A percentile compares a stretch with the other conserved stretches of the same genome.
These are phyloP conservation scores for Thielaviopsis ethacetica DNA, from an alignment of 2,329 filamentous ascomycete species.

Conservation along the genomic window DNA sequence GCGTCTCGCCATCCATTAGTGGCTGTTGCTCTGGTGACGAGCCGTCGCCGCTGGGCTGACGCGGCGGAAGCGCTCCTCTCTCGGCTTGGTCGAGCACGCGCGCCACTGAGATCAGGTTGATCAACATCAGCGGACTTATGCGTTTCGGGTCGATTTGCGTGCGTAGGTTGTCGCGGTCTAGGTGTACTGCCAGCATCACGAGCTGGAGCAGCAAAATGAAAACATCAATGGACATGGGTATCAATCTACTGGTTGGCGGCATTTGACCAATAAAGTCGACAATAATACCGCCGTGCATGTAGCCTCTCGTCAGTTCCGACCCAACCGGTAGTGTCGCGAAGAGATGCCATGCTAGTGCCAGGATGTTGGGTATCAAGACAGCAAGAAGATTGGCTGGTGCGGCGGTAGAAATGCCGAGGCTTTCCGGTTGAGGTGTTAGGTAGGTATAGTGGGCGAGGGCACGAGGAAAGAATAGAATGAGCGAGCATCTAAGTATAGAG, in stretches of 20 bases:
- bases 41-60: not conserved
- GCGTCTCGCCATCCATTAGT: not conserved
- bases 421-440: constrained; percentile 44
- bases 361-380: constrained; percentile 39
- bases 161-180: constrained; percentile 40
- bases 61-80: not conserved
- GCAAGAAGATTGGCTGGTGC: constrained; percentile 40
- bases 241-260: constrained; percentile 38
- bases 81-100: constrained; percentile 6
- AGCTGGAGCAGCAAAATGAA: constrained; percentile 41
- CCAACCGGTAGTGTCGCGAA: constrained; percentile 37
- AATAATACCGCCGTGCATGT: constrained; percentile 50
- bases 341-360: constrained; percentile 45
- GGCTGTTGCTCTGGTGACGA: not conserved
- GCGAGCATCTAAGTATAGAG: constrained; percentile 37
- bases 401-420: constrained; percentile 38
- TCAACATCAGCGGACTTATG: constrained; percentile 4
- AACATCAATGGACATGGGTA: constrained; percentile 39
- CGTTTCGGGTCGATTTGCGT: constrained; percentile 9
- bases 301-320: constrained; percentile 45
- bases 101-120: constrained; percentile 5
- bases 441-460: constrained; percentile 44
- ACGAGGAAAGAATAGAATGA: constrained; percentile 44
- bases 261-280: constrained; percentile 54
- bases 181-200: constrained; percentile 46